Percentiles rank a stretch among this genome's conserved stretches.
phyloP scores from a whole-genome alignment of 176 grass and related monocot species.

The Oryza brachyantha region DNA sequence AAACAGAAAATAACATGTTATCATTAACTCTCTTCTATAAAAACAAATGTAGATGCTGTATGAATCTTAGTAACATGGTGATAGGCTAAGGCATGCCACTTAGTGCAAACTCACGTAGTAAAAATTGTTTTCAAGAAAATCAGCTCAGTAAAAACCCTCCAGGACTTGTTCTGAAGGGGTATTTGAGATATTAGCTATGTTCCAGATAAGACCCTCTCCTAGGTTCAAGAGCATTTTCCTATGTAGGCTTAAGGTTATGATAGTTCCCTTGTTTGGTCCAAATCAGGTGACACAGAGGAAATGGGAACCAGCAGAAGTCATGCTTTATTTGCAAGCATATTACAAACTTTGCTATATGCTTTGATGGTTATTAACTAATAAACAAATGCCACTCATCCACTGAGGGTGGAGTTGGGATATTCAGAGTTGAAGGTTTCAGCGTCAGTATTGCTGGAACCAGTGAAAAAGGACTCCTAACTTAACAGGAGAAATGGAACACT shows the following conservation, averaged over 20 bases:
- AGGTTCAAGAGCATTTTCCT: not conserved
- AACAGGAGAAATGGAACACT: not conserved
- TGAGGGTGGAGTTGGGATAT: not conserved
- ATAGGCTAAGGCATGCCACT: not conserved
- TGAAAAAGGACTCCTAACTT: not conserved
- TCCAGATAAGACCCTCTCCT: conserved; percentile 9
- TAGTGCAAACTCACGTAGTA: not conserved
- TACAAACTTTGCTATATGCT: not conserved
- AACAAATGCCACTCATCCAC: not conserved
- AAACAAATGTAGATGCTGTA: not conserved
- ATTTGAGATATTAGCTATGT: conserved; percentile 11
- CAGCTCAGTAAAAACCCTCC: not conserved
- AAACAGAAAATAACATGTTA: conserved; percentile 19
- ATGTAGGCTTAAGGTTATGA: conserved; percentile 13
- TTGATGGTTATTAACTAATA: not conserved
- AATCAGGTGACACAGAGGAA: conserved; percentile 1
- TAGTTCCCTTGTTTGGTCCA: not conserved
- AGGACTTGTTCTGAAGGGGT: not conserved
- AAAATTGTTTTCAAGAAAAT: not conserved
- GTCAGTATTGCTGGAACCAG: not conserved
- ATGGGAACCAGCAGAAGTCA: not conserved
- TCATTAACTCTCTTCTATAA: not conserved
- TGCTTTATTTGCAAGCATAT: not conserved
- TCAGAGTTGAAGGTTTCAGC: not conserved
- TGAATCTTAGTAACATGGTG: conserved; percentile 16